Evolutionary conservation across 2,329 filamentous ascomycete species (phyloP), one percentile per base, ranked within the genome.

Genomic region (Clonostachys byssicola): DNA sequence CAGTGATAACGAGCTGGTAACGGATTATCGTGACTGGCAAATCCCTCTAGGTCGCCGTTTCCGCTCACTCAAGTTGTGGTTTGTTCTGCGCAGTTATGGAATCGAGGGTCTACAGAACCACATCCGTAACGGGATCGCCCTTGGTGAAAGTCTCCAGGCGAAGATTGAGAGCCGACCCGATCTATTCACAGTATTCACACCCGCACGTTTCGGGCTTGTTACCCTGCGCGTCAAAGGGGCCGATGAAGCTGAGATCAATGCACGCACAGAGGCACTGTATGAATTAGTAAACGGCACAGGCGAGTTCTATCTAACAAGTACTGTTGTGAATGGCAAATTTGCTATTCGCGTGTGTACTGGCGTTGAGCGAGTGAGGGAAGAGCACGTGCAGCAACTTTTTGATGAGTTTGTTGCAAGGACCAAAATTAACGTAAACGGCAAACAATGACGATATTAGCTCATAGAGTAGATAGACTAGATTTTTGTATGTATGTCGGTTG

Each of bases 11-110:
- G 91, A 90, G 0, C 77, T 92, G 3, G 92, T 96, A 1, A 96
- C 90, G 20, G 92, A 97, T 67, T 96, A 96, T 72, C 83, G 92
- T 42, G 92, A 97, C 74, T 97, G 92, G 92, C 91, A 96, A 70
- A 95, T 97, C 58, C 91, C 92, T 0, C 83, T 97, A 0, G 92
- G 92, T 9, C 78, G 92, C 4, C 78, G 92, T 14, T 97, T 97
- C 77, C 80, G 92, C 50, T 83, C 86, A 4, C 70, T 97, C 49
- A 97, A 97, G 72, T 85, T 96, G 52, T 97, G 92, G 92, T 96
- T 96, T 62, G 91, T 97, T 8, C 72, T 96, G 57, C 78, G 92
- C 41, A 85, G 80, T 40, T 96, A 91, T 61, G 92, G 92, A 43
- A 71, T 95, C 45, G 74, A 76, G 33, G 92, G 92, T 0, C 67